Base-by-base conservation (phyloP, 495 filamentous ascomycete species). In the Aspergillus baeticus region DNA sequence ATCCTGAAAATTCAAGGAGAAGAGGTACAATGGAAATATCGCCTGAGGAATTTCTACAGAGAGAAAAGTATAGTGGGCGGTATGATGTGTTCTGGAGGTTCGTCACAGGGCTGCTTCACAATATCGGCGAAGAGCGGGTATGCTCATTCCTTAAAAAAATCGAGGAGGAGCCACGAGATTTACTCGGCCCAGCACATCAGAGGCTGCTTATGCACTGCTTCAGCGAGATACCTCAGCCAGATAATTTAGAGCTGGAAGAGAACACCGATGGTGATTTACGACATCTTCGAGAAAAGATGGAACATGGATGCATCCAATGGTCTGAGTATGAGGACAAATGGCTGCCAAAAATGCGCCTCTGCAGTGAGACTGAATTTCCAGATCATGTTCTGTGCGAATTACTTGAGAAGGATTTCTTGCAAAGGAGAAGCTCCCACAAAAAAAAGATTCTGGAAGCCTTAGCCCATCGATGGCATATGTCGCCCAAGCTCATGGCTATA, bases 81-180 rank as follows among this genome's bases (percentile, higher is more conserved):
- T 77, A 74, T 63, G 69, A 74, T 63, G 59, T 76, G 20, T 58
- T 76, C 20, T 78, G 74, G 74, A 69, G 74, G 31, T 78, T 78
- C 64, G 72, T 73, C 37, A 56, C 69, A 20, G 76, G 76, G 37
- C 62, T 76, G 26, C 64, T 78, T 58, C 43, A 63, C 15, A 51
- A 50, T 23, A 42, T 48, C 15, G 38, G 51, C 11, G 15, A 42
- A 43, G n/a, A n/a, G n/a, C n/a, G n/a, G n/a, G 26, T 58, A 51
- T 50, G 26, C 23, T 15, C 29, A 26, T 76, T 76, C 61, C 70
- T 78, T 41, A 6, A 68, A 26, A 54, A 51, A 41, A 65, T 76
- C n/a, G 67, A 76, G 26, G 23, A 60, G 1, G 61, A 74, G 49
- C 75, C 72, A 51, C 63, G 62, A 20, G 73, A 76, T 54, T 57